Evolutionary conservation across 2,329 filamentous ascomycete genomes (phyloP).

Genomic region (Penicillium aurantiogriseum): DNA sequence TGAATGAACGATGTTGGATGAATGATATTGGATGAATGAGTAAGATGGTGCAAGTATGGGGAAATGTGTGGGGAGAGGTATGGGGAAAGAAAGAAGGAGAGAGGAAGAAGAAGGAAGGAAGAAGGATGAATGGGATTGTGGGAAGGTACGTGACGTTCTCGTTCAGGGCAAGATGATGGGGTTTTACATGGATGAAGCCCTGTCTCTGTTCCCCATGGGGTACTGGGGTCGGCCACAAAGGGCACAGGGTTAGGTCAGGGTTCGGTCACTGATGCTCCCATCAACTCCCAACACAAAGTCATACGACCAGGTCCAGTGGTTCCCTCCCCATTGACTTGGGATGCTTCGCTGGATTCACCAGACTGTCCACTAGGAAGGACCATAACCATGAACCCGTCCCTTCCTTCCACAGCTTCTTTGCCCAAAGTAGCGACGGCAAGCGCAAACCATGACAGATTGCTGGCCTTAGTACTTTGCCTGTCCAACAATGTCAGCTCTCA

Average conservation of each 20-base stretch:
- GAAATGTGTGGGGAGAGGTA: background rate
- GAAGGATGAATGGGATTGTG: background rate
- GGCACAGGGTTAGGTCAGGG: conserved; percentile 7
- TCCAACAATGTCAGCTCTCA: conserved; percentile 18
- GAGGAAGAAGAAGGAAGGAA: background rate
- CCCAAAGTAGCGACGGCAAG: conserved; percentile 35
- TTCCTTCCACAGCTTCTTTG: conserved; percentile 39
- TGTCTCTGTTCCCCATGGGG: background rate
- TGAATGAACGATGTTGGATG: background rate
- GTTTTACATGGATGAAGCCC: background rate
- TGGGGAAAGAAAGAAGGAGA: background rate
- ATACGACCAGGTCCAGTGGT: background rate
- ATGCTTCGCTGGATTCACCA: background rate
- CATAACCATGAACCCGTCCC: conserved; percentile 42
- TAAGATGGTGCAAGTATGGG: background rate
- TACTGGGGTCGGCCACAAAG: background rate
- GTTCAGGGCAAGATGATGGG: background rate
- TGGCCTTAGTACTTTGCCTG: conserved; percentile 17
- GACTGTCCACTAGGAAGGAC: conserved; percentile 12
- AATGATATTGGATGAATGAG: background rate
- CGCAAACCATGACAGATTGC: conserved; percentile 33
- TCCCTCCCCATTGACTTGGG: background rate
- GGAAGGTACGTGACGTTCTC: background rate
- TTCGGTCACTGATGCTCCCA: conserved; percentile 30
- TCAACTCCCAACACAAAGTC: conserved; percentile 43